Evolutionary conservation across 768 basidiomycete species (phyloP), one percentile per base, ranked within the genome.

Genomic region (Termitomyces sp.): DNA sequence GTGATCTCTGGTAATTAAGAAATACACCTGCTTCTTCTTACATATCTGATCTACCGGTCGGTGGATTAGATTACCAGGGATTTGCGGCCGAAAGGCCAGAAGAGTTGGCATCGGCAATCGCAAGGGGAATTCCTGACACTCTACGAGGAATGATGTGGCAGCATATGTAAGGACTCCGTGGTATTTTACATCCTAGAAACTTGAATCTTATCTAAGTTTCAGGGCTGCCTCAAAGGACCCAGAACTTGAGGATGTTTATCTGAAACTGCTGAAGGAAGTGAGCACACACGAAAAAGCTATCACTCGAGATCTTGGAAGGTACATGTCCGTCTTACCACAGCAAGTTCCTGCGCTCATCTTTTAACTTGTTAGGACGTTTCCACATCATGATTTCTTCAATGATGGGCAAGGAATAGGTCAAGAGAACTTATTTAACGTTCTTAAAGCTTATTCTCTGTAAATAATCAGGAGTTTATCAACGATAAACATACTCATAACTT

Each of bases 81-180:
- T 96, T 94, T 55, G 97, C 97, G 5, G 73, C 89, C 14, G 82
- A 86, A 50, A 75, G 84, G 55, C 80, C 96, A 3, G 85, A 90
- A 59, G 80, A 87, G 57, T 75, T 99, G 25, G 92, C 93, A 1
- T 79, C 79, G 63, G 96, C 94, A 3, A 99, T 99, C 52, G 94
- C 97, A 61, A 80, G 78, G 59, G 97, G 97, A 3, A 93, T 99
- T 40, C 97, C 97, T 14, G 76, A 83, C 42, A 85, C 92, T 1
- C 73, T 95, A 46, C 83, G 94, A 50, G 94, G 94, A 47, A 96
- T 98, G 86, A 85, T 96, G 77, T 98, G 91, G 92, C 94, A 97
- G 68, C 79, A 96, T 68, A 97, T 96, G 94, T 91, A 74, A 61
- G 52, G 56, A 7, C 28, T 52, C 44, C 17, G 52, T 27, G 48